Evolutionary conservation across 2,329 filamentous ascomycete genomes (phyloP).

Genomic region (Camillea tinctor): DNA sequence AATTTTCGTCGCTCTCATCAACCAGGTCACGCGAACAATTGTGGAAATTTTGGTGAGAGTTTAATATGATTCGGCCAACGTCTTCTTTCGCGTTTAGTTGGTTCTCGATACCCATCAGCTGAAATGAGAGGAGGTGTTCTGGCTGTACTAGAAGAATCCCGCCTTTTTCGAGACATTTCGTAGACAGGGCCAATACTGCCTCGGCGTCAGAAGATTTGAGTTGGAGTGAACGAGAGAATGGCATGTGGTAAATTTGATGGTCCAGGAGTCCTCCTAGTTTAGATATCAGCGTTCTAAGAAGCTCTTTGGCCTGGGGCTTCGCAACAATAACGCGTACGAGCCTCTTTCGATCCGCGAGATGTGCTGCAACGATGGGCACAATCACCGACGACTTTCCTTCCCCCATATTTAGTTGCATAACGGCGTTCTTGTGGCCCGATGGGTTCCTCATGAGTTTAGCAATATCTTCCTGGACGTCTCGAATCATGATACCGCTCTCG

Average conservation of each 20-base stretch:
- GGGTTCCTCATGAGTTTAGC: slow-evolving; percentile 54
- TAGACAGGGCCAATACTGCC: slow-evolving; percentile 38
- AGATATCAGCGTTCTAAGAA: slow-evolving; percentile 53
- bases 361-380: slow-evolving; percentile 58
- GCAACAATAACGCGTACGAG: slow-evolving; percentile 60
- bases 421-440: slow-evolving; percentile 41
- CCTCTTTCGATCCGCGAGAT: slow-evolving; percentile 48
- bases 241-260: slow-evolving; percentile 54
- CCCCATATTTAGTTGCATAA: slow-evolving; percentile 71
- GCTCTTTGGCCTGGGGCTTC: slow-evolving; percentile 61
- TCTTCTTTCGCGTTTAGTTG: slow-evolving; percentile 31
- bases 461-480: slow-evolving; percentile 58
- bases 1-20: slow-evolving; percentile 65
- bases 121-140: slow-evolving; percentile 62
- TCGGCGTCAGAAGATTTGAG: slow-evolving; percentile 32
- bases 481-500: slow-evolving; percentile 61
- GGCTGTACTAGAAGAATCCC: slow-evolving; percentile 62
- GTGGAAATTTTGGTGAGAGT: slow-evolving; percentile 46
- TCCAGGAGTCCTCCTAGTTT: slow-evolving; percentile 57
- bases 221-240: slow-evolving; percentile 53
- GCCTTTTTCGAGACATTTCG: slow-evolving; percentile 46
- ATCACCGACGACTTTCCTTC: slow-evolving; percentile 71
- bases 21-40: slow-evolving; percentile 52
- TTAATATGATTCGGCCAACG: slow-evolving; percentile 36
- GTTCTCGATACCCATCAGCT: slow-evolving; percentile 58